A percentile compares a stretch with the other conserved stretches of the same genome.
phyloP scores from a whole-genome alignment of 139 green algal genomes.

The Chlorella vulgaris region DNA sequence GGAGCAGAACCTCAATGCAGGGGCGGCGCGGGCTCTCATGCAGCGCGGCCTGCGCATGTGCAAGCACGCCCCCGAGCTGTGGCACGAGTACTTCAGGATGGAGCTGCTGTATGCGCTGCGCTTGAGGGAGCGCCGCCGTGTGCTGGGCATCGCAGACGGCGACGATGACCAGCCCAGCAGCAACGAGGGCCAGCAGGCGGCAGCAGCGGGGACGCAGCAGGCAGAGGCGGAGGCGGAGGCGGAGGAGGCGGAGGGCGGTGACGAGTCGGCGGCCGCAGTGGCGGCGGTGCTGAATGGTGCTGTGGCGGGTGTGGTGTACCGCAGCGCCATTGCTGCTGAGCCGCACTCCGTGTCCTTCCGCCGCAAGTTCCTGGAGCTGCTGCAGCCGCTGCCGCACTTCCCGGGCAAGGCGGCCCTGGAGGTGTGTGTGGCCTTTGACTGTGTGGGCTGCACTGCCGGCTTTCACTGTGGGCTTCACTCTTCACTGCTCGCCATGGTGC shows the following conservation, averaged over 20 bases:
- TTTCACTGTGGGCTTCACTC: neutral
- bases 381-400: slow-evolving; percentile 60
- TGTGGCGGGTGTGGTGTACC: slow-evolving; percentile 65
- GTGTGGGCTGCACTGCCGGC: neutral
- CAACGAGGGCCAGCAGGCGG: neutral
- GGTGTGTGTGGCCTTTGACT: neutral
- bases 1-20: slow-evolving; percentile 78
- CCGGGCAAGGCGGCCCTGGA: slow-evolving; percentile 49
- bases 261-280: slow-evolving; percentile 57
- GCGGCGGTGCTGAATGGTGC: slow-evolving; percentile 67
- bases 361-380: slow-evolving; percentile 57
- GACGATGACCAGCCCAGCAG: neutral
- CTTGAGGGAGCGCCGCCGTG: slow-evolving; percentile 64
- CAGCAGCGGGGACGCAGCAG: neutral
- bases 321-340: slow-evolving; percentile 54
- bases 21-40: slow-evolving; percentile 86
- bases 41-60: slow-evolving; percentile 55
- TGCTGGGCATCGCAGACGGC: slow-evolving; percentile 71
- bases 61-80: slow-evolving; percentile 66
- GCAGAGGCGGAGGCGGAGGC: neutral
- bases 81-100: slow-evolving; percentile 88
- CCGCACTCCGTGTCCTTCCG: slow-evolving; percentile 55
- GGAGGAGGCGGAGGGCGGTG: slow-evolving; percentile 2
- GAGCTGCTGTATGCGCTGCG: slow-evolving; percentile 86
- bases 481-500: neutral